These are phyloP conservation scores for Amauroascus verrucosus DNA, from an alignment of 2,329 filamentous ascomycete genomes.

Conservation along the genomic window DNA sequence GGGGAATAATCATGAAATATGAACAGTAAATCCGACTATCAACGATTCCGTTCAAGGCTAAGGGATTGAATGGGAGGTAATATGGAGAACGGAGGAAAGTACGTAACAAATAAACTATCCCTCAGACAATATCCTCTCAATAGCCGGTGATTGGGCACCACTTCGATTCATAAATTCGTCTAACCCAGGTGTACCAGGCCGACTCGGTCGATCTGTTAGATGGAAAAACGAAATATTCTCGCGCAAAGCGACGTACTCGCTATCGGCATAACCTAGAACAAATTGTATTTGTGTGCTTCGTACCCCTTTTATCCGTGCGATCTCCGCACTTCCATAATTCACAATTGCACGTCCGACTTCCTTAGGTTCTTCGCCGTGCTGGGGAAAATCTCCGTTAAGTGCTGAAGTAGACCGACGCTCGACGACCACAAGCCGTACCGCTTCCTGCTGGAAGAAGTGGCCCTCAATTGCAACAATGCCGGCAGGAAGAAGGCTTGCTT, in stretches of 20 bases:
- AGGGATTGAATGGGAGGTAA: too few relatives aligned
- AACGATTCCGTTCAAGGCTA: not conserved
- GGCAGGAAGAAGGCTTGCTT: constrained; percentile 78
- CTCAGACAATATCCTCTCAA: not conserved
- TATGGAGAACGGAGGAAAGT: not conserved
- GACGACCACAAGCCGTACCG: constrained; percentile 75
- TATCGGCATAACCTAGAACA: constrained; percentile 82
- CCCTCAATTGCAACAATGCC: constrained; percentile 88
- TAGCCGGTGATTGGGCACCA: constrained; percentile 1
- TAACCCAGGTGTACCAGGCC: constrained; percentile 20
- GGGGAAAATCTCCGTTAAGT: constrained; percentile 32
- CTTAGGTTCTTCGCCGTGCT: constrained; percentile 37
- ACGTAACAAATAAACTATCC: not conserved
- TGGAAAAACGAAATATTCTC: constrained; percentile 74
- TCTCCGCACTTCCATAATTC: constrained; percentile 83
- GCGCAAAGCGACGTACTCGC: constrained; percentile 80
- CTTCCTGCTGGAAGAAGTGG: constrained; percentile 82
- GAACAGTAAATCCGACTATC: not conserved
- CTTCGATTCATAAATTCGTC: constrained; percentile 19
- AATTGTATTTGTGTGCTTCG: constrained; percentile 71
- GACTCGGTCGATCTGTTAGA: constrained; percentile 18
- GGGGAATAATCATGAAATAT: not conserved
- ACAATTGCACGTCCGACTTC: constrained; percentile 85
- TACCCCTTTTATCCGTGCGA: constrained; percentile 70
- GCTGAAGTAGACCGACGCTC: constrained; percentile 39